Evolutionary conservation across 345 rosid species (phyloP).

Genomic region (Raphanus raphanistrum): DNA sequence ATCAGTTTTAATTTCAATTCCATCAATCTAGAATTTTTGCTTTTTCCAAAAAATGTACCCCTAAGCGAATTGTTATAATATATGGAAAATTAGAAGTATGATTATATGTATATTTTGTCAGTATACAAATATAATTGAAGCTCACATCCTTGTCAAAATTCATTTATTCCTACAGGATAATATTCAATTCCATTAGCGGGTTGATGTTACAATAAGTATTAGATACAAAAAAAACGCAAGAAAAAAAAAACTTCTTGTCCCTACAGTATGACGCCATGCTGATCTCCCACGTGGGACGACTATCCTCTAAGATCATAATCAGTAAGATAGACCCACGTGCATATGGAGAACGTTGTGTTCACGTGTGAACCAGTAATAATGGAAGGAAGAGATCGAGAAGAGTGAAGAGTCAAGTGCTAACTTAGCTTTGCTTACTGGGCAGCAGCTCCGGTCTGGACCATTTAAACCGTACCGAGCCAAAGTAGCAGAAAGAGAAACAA

Average conservation of each 20-base stretch:
- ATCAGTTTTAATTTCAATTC: not conserved
- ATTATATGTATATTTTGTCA: not conserved
- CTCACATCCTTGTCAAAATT: constrained; percentile 27
- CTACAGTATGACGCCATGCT: constrained; percentile 40
- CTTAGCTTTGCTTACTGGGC: constrained; percentile 33
- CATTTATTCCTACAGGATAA: constrained; percentile 31
- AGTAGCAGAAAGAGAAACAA: constrained; percentile 27
- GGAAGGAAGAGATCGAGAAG: not conserved
- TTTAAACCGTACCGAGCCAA: constrained; percentile 34
- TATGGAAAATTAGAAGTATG: not conserved
- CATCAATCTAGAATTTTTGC: not conserved
- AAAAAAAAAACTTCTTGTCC: constrained; percentile 3
- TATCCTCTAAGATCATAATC: constrained; percentile 30
- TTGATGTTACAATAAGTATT: constrained; percentile 3
- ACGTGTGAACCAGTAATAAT: constrained; percentile 51
- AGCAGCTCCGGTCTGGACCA: constrained; percentile 32
- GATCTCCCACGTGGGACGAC: constrained; percentile 50
- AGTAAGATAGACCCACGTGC: constrained; percentile 39
- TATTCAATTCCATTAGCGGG: not conserved
- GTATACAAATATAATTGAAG: constrained; percentile 16
- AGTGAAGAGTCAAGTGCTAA: not conserved
- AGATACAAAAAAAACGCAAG: not conserved
- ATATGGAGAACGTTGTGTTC: constrained; percentile 37
- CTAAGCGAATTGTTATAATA: not conserved
- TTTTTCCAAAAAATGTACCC: not conserved